Base-by-base conservation (phyloP, 192 early-diverging fungal genomes). In the Dimargaris verticillata region DNA sequence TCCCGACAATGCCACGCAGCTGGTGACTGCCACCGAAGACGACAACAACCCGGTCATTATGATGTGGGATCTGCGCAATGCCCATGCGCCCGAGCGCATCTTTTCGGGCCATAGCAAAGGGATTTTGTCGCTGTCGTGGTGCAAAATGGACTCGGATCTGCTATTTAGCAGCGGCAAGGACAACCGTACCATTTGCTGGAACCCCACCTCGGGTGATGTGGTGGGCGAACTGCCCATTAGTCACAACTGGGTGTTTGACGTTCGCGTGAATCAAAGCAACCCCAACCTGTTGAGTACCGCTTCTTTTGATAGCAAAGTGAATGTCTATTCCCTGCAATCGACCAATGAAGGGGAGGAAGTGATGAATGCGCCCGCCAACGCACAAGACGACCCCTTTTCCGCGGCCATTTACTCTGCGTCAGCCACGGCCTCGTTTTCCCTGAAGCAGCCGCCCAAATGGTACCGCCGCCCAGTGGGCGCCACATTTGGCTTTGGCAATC, bases 51-150 rank as follows among this genome's bases (percentile, higher is more conserved):
- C 95, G 9, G 81, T 84, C 0, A 79, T 99, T 26, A 76, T 86
- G 51, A 77, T 97, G 50, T 99, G 95, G 95, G 93, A 99, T 72
- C 78, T 99, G 64, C 80, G 90, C 62, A 93, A 99, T 69, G 91
- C 91, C 18, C 81, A 88, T 63, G 91, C 95, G 14, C 92, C 95
- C 6, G 88, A 92, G 69, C 81, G 78, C 77, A 78, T 77, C 17
- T 70, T 99, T 42, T 60, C 76, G 5, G 95, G 93, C 24, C 95
- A 99, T 70, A 75, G 80, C 29, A 89, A 92, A 65, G 93, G 95
- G 33, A 78, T 96, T 47, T 78, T 97, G 60, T 88, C 92, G 43
- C 66, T 99, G 42, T 83, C 91, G 11, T 99, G 95, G 95, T 95
- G 92, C 74, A 79, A 83, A 48, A 92, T 91, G 66, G 95, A 99